Percentiles rank a stretch among this genome's conserved stretches.
Evolutionary conservation across 2,329 filamentous ascomycete species (phyloP).

Genomic region (Colletotrichum sp.): DNA sequence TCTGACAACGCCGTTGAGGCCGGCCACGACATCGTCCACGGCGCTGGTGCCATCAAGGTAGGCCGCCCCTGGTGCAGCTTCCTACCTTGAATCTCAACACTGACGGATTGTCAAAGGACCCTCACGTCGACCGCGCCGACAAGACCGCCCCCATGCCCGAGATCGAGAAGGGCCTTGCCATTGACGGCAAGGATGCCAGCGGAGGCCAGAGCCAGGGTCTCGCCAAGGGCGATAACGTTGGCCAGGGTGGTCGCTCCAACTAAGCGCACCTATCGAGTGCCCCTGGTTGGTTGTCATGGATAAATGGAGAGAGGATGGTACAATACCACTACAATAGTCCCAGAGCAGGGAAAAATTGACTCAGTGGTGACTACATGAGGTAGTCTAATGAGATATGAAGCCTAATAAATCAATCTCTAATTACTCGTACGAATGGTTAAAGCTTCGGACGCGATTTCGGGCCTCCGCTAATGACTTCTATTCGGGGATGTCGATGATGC

Average conservation of each 20-base stretch:
- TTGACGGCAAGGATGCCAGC: constrained; percentile 45
- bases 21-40: constrained; percentile 48
- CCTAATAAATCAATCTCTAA: background rate
- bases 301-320: background rate
- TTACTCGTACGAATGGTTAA: background rate
- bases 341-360: fast-evolving
- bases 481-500: no score
- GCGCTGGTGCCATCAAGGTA: constrained; percentile 43
- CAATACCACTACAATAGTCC: fast-evolving
- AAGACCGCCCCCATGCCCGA: constrained; percentile 56
- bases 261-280: no score
- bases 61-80: background rate
- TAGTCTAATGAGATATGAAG: constrained; percentile 11
- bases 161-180: constrained; percentile 46
- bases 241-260: constrained; percentile 39
- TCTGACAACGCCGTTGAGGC: constrained; percentile 50
- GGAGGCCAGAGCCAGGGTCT: constrained; percentile 49
- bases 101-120: background rate
- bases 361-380: constrained; percentile 3
- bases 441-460: no score
- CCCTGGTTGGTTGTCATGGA: no score
- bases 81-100: background rate
- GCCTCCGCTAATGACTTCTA: no score
- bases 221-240: constrained; percentile 41
- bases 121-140: constrained; percentile 49